A percentile compares a stretch with the other conserved stretches of the same genome.
Evolutionary conservation across 2,329 filamentous ascomycete species (phyloP).

Genomic region (Diaporthe amygdali): DNA sequence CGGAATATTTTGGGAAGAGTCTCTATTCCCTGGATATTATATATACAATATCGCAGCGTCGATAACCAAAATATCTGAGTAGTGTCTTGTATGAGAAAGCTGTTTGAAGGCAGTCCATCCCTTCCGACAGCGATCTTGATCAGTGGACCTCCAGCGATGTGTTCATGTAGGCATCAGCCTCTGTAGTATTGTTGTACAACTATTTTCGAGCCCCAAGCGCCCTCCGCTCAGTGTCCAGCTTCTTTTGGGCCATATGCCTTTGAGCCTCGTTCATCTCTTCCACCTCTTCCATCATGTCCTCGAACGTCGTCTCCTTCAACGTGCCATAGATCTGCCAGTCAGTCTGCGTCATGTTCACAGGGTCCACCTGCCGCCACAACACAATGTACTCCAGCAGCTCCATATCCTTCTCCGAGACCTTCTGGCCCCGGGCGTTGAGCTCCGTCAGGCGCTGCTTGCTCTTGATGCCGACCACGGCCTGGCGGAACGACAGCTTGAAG

Average conservation of each 20-base stretch:
- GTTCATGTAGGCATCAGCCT: not conserved
- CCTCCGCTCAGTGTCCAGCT: slow-evolving; percentile 32
- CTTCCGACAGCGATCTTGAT: not conserved
- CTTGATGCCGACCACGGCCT: slow-evolving; percentile 65
- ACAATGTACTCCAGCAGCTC: slow-evolving; percentile 70
- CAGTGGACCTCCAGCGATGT: not conserved
- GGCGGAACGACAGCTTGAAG: slow-evolving; percentile 50
- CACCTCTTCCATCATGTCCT: slow-evolving; percentile 43
- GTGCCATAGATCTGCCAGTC: slow-evolving; percentile 73
- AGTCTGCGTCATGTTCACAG: slow-evolving; percentile 49
- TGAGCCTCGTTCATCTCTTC: slow-evolving; percentile 28
- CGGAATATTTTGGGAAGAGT: not conserved
- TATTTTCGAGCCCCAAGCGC: slow-evolving; percentile 6
- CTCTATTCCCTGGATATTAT: not conserved
- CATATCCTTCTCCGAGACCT: slow-evolving; percentile 53
- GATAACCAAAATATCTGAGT: not conserved
- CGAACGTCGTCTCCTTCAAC: slow-evolving; percentile 56
- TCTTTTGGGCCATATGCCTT: slow-evolving; percentile 34
- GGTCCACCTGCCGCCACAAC: slow-evolving; percentile 54
- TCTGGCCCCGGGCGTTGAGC: slow-evolving; percentile 41
- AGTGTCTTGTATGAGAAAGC: not conserved
- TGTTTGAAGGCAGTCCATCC: not conserved
- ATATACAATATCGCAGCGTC: not conserved
- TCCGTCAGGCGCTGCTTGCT: slow-evolving; percentile 60
- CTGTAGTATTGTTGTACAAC: not conserved